These are phyloP conservation scores for Diaporthe aspalathi DNA, from an alignment of 2,329 filamentous ascomycete genomes.

Conservation along the genomic window DNA sequence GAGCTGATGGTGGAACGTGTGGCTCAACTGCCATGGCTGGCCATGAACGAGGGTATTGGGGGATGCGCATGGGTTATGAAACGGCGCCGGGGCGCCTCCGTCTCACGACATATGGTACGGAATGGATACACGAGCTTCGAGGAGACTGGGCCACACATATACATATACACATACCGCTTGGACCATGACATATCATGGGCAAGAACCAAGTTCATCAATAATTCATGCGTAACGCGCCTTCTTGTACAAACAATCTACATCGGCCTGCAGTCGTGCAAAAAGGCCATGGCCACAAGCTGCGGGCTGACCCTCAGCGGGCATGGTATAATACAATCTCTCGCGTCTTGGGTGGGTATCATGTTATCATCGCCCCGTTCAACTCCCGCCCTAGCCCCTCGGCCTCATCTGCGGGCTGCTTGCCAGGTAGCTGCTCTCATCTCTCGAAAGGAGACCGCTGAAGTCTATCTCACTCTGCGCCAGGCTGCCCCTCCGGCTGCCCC, in stretches of 20 bases:
- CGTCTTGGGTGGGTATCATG: constrained; percentile 36
- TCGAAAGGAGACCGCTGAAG: constrained; percentile 65
- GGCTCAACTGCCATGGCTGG: constrained; percentile 1
- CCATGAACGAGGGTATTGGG: constrained; percentile 12
- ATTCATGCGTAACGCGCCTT: constrained; percentile 32
- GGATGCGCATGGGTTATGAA: constrained; percentile 25
- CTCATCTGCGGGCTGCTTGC: constrained; percentile 65
- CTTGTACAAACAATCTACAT: constrained; percentile 11
- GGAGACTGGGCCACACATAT: neutral
- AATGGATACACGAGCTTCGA: constrained; percentile 19
- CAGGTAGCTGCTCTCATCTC: constrained; percentile 68
- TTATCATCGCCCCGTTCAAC: neutral
- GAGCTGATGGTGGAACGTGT: neutral
- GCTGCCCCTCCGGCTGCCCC: constrained; percentile 38
- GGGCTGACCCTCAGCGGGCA: neutral
- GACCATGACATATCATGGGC: neutral
- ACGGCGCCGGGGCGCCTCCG: constrained; percentile 35
- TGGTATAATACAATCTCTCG: neutral
- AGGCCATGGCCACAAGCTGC: constrained; percentile 3
- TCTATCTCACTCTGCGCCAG: constrained; percentile 62
- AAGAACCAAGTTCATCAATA: constrained; percentile 32
- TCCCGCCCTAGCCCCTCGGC: constrained; percentile 43
- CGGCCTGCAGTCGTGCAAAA: neutral
- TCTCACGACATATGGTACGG: constrained; percentile 1
- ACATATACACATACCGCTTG: constrained; percentile 14